Conservation (phyloP, 2,329 filamentous ascomycete species). For the Furcasterigmium sp. region DNA sequence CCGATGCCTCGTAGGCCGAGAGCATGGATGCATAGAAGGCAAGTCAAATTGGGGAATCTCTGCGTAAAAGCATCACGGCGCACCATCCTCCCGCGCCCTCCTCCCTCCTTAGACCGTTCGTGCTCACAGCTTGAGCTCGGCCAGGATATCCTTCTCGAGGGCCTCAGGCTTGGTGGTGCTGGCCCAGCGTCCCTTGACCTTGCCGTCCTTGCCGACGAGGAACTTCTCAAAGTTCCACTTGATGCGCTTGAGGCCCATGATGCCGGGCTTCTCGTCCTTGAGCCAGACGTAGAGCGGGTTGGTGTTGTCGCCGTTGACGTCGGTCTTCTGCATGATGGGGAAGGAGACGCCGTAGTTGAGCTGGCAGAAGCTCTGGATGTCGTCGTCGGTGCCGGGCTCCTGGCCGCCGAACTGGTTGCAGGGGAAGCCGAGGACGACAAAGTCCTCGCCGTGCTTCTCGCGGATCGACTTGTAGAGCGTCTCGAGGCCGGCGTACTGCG, state of each 20-base stretch:
- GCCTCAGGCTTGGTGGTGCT: slow-evolving; percentile 81
- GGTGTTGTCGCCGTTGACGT: slow-evolving; percentile 84
- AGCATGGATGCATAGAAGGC: not conserved
- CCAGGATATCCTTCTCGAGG: slow-evolving; percentile 69
- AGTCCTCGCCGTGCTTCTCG: slow-evolving; percentile 64
- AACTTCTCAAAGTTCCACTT: slow-evolving; percentile 99
- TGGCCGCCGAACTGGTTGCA: slow-evolving; percentile 97
- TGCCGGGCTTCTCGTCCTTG: slow-evolving; percentile 68
- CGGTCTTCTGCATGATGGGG: slow-evolving; percentile 84
- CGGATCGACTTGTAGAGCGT: slow-evolving; percentile 78
- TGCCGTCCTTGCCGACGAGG: slow-evolving; percentile 77
- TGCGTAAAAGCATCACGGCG: too few species aligned
- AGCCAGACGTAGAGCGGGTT: slow-evolving; percentile 76
- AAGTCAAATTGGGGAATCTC: too few species aligned
- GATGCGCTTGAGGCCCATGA: slow-evolving; percentile 82
- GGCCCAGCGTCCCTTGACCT: slow-evolving; percentile 81
- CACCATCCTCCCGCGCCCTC: too few species aligned
- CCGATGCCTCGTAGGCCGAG: too few species aligned
- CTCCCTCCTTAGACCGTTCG: too few species aligned
- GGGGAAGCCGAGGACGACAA: slow-evolving; percentile 89
- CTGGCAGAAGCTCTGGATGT: slow-evolving; percentile 82
- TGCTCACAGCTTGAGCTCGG: slow-evolving; percentile 58
- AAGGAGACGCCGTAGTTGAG: slow-evolving; percentile 92
- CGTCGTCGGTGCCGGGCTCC: slow-evolving; percentile 77
- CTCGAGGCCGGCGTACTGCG: slow-evolving; percentile 88